Evolutionary conservation across 2,329 filamentous ascomycete species (phyloP), one percentile per base, ranked within the genome.

Genomic region (Hymenoscyphus fraxineus): DNA sequence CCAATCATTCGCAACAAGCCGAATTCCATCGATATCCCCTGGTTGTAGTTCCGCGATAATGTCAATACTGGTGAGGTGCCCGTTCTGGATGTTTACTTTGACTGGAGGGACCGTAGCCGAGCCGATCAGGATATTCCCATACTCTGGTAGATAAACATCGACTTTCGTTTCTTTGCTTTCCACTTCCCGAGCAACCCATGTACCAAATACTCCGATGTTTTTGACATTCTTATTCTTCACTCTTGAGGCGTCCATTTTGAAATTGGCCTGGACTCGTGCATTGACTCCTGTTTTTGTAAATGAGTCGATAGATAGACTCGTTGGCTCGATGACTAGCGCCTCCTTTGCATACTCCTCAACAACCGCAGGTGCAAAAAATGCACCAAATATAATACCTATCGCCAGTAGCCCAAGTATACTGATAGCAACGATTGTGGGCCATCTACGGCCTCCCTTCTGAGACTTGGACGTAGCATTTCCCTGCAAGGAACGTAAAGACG

Each of bases 301-400:
- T 1, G 90, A 92, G 72, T 95, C 90, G 65, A 99, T 87, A 1
- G 93, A 92, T 22, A 99, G 78, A 69, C 88, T 90, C 6, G 89
- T 93, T 1, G 95, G 92, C 73, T 93, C 87, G 69, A 99, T 85
- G 19, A 94, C 87, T 31, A 89, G 83, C 2, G 93, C 92, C 76
- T 93, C 83, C 77, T 94, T 89, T 59, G 90, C 91, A 77, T 99
- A 99, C 74, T 92, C 85, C 77, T 96, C 87, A 12, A 96, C 86
- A 7, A 89, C 86, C 16, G 89, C 87, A 1, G 94, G 93, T 0
- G 90, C 85, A 62, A 96, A 84, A 78, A 97, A 97, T 16, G 88
- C 92, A 63, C 94, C 80, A 16, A 90, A 78, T 65, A 97, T 87
- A 70, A 96, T 92, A 35, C 82, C 75, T 27, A 94, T 71, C 6